Evolutionary conservation across 2,329 filamentous ascomycete species (phyloP), one percentile per base, ranked within the genome.

Genomic region (Trichoderma sp.): DNA sequence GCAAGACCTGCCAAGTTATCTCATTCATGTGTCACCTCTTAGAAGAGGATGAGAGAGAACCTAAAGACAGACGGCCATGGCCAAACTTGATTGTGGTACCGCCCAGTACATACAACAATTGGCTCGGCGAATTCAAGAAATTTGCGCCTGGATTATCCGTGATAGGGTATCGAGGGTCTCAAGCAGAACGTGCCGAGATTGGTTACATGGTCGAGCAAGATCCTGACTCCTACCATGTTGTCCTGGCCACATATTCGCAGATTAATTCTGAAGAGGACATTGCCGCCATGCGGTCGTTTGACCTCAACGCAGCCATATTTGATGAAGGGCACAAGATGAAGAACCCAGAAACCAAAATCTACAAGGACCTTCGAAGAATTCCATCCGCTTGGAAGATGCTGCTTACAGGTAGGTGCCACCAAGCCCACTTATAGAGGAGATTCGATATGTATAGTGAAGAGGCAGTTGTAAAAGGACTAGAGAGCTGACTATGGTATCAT

Each of bases 1-100:
- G 96, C 60, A 99, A 99, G 85, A 99, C 96, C 0, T 98, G 94
- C 77, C 95, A 99, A 78, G 94, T 98, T 73, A 97, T 99, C 76
- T 91, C 94, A 0, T 94, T 99, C 77, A 86, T 99, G 60, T 92
- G 94, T 18, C 91, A 97, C 76, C 85, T 99, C 30, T 90, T 93
- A 18, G 90, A 94, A 78, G 88, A 88, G 34, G 89, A 85, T 73
- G 78, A 84, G 39, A 77, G 78, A 6, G 73, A 76, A 4, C 73
- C 73, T 5, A 67, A 62, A 14, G 73, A 74, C 3, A 73, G 73
- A 6, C 74, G 86, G 83, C 78, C 89, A 78, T 84, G 94, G 93
- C 77, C 94, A 84, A 84, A 97, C 79, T 83, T 99, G 43, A 88
- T 99, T 47, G 91, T 99, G 32, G 96, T 98, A 2, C 96, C 96